Base-by-base conservation (phyloP, 2,329 filamentous ascomycete genomes). In the Arthrobotrys sphaeroides region DNA sequence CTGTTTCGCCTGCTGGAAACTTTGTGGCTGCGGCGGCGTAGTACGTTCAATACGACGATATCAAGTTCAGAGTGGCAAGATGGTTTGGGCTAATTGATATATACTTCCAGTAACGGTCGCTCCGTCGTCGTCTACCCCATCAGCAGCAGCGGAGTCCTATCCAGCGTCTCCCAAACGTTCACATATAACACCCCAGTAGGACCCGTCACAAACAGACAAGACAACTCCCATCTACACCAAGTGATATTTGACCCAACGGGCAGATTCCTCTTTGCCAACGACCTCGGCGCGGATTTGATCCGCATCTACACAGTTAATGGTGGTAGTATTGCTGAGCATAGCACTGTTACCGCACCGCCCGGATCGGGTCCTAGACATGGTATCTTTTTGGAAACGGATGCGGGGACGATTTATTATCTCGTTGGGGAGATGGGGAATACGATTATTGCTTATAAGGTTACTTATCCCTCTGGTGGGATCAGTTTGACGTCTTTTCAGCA, bases 301-400 rank as follows among this genome's bases (percentile, higher is more conserved):
- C 88, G 87, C 77, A 82, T 88, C 83, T 91, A 87, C 80, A 79
- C 82, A 62, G 84, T 90, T 79, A 33, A 33, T 10, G 1, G 18
- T 1, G 10, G 38, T n/a, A 40, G 59, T 7, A 6, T 85, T 28
- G 82, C 87, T 5, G 79, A 79, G 16, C 81, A 84, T 77, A 84
- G 83, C 22, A 83, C 86, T 5, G 81, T 87, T 40, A 77, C 81
- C 31, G 81, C 85, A 60, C 77, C 83, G 24, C 77, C 85, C 2
- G 90, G 89, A 12, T 87, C 85, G 36, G 90, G 90, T 0, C 90
- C 90, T 0, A 85, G 90, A 36, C 90, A 92, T 79, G 70, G 70
- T 5, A 49, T 42, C 6, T 74, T 74, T 22, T 26, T 74, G 12
- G 49, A 68, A 33, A 74, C 70, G 12, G 33, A 55, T 22, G 38